Conservation (phyloP, 495 filamentous ascomycete species). For the Penicillium crystallinum region DNA sequence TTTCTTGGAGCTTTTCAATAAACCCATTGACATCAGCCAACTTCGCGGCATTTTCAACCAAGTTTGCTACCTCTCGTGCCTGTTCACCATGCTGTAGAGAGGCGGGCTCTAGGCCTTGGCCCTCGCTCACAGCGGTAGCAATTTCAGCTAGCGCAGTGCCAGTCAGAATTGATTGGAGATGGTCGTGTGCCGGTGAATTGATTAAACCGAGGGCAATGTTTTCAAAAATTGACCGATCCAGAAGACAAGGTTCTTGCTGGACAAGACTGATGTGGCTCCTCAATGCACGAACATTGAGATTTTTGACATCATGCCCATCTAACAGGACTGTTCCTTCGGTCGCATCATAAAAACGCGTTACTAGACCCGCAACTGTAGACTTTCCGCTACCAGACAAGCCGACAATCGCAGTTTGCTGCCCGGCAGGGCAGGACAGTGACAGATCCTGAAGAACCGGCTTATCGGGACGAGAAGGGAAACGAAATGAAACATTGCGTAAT, state of each 20-base stretch:
- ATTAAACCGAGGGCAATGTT: slow-evolving; percentile 64
- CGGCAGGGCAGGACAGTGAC: slow-evolving; percentile 47
- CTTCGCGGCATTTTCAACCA: no score
- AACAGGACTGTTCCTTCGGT: slow-evolving; percentile 42
- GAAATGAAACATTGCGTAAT: slow-evolving; percentile 57
- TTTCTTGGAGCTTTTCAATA: slow-evolving; percentile 44
- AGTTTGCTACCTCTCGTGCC: no score
- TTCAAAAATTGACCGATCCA: slow-evolving; percentile 61
- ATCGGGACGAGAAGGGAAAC: slow-evolving; percentile 58
- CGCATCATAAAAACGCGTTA: slow-evolving; percentile 49
- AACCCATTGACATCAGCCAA: slow-evolving; percentile 42
- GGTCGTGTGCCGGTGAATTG: slow-evolving; percentile 45
- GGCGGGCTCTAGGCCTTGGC: slow-evolving; percentile 29
- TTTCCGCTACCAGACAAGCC: slow-evolving; percentile 70
- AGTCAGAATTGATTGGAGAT: slow-evolving; percentile 31
- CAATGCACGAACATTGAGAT: slow-evolving; percentile 53
- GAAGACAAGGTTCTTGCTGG: slow-evolving; percentile 61
- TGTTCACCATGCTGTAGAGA: slow-evolving; percentile 26
- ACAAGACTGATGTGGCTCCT: slow-evolving; percentile 57
- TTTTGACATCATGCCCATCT: slow-evolving; percentile 47
- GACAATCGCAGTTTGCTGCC: slow-evolving; percentile 61
- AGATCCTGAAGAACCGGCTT: slow-evolving; percentile 48
- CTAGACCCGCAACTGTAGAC: slow-evolving; percentile 56
- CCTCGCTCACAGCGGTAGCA: slow-evolving; percentile 29
- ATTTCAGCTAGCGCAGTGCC: slow-evolving; percentile 27